A percentile compares a stretch with the other conserved stretches of the same genome.
Evolutionary conservation across 768 basidiomycete species (phyloP).

Genomic region (Pleurotus pulmonarius): DNA sequence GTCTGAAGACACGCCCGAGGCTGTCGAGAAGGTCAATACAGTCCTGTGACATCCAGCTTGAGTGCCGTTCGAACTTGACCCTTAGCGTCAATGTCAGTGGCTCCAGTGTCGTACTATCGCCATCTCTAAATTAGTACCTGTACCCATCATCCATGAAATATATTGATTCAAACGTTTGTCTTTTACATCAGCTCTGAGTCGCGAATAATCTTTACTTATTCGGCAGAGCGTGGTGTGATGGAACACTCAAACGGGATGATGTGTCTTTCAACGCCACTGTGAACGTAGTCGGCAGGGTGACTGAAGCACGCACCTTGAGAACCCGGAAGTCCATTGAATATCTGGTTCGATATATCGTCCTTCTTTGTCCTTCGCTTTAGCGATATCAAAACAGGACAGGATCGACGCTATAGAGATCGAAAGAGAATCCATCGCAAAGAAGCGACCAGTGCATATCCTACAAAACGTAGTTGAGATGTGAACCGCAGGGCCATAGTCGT

Average conservation of each 20-base stretch:
- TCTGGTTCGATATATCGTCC: slow-evolving; percentile 45
- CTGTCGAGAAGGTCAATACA: too few relatives aligned
- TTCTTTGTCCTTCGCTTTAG: slow-evolving; percentile 35
- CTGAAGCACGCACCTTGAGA: slow-evolving; percentile 47
- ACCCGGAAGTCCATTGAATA: slow-evolving; percentile 50
- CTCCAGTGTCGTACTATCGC: too few relatives aligned
- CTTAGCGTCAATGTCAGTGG: too few relatives aligned
- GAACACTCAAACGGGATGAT: slow-evolving; percentile 45
- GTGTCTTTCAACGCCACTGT: slow-evolving; percentile 22
- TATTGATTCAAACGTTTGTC: too few relatives aligned
- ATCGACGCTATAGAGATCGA: slow-evolving; percentile 14
- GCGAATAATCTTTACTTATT: slow-evolving; percentile 31
- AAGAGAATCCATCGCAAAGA: slow-evolving; percentile 57
- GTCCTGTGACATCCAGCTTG: too few relatives aligned
- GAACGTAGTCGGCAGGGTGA: background rate
- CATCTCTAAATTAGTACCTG: too few relatives aligned
- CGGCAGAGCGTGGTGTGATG: slow-evolving; percentile 46
- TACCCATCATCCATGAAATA: too few relatives aligned
- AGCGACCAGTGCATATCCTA: slow-evolving; percentile 59
- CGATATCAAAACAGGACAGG: slow-evolving; percentile 14
- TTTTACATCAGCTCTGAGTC: background rate
- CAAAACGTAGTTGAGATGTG: background rate
- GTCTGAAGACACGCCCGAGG: too few relatives aligned
- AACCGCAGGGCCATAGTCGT: background rate
- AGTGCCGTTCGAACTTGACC: too few relatives aligned